Conservation (phyloP, 2,329 filamentous ascomycete species). For the Fusarium kyushuense region DNA sequence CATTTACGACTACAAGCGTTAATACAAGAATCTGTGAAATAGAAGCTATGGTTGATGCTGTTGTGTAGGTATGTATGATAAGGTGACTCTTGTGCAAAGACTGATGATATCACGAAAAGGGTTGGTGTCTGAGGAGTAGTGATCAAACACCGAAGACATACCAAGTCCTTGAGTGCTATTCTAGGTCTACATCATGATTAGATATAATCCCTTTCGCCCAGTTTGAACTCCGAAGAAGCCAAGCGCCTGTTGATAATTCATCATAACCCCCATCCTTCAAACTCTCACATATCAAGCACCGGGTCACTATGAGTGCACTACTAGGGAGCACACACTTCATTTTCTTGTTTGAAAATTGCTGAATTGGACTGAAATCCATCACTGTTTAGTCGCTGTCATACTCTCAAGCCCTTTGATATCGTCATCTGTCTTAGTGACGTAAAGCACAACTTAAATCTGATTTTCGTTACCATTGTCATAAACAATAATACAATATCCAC, state of each 20-base stretch:
- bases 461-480: not conserved
- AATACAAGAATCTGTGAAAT: constrained; percentile 15
- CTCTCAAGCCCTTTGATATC: not conserved
- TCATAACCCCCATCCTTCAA: not conserved
- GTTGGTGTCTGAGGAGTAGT: not conserved
- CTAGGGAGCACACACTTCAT: not conserved
- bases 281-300: no score
- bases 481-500: not conserved
- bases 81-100: not conserved
- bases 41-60: constrained; percentile 16
- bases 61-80: not conserved
- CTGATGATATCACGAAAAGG: not conserved
- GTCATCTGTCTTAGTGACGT: not conserved
- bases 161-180: not conserved
- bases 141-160: not conserved
- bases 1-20: constrained; percentile 2
- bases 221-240: not conserved
- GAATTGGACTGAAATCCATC: not conserved
- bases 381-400: not conserved
- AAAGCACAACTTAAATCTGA: not conserved
- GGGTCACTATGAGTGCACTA: not conserved
- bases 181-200: not conserved
- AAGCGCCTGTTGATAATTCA: not conserved
- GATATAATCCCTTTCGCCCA: not conserved
- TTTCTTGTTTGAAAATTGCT: no score